Evolutionary conservation across 805 yeast species (phyloP), one percentile per base, ranked within the genome.

Genomic region (Saturnispora zaruensis): DNA sequence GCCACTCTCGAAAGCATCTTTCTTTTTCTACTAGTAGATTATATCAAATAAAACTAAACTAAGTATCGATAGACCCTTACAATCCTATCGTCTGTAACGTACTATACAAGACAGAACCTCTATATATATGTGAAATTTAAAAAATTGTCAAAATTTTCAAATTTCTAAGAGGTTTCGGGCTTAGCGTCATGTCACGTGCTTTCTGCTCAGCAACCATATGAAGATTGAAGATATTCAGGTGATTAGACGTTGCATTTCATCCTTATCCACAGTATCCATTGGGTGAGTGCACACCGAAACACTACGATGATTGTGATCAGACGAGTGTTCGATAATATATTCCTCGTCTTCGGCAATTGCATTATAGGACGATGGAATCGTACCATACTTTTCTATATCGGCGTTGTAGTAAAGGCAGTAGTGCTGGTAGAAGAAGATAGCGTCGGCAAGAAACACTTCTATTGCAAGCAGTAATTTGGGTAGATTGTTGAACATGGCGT

Each of bases 371-470:
- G 40, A 41, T 55, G 52, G 34, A 45, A 46, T 3, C 55, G 54
- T 1, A 36, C 66, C 63, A 44, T 59, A 61, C 6, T 52, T 46
- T 11, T 40, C 23, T n/a, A 56, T 50, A 48, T 64, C 67, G 3
- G 37, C 49, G 2, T 59, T 53, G 34, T 56, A 57, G 48, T 64
- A 66, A 28, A 66, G 55, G 32, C 56, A 57, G 48, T 67, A 67
- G 48, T 67, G 71, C 45, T 66, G 70, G 4, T 57, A 11, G 40
- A 67, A 57, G 51, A 66, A 66, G 7, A 67, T 55, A 2, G 53
- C n/a, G 41, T 65, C 66, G 1, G 65, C 60, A 11, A 56, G 13
- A 4, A 59, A 53, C n/a, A 65, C 70, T 51, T 66, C 68, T 5
- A 64, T 44, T 34, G 65, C 56, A 11, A 67, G 51, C 28, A 64